A percentile compares a stretch with the other conserved stretches of the same genome.
Evolutionary conservation across 805 yeast species (phyloP).

Genomic region (Blastobotrys parvus): DNA sequence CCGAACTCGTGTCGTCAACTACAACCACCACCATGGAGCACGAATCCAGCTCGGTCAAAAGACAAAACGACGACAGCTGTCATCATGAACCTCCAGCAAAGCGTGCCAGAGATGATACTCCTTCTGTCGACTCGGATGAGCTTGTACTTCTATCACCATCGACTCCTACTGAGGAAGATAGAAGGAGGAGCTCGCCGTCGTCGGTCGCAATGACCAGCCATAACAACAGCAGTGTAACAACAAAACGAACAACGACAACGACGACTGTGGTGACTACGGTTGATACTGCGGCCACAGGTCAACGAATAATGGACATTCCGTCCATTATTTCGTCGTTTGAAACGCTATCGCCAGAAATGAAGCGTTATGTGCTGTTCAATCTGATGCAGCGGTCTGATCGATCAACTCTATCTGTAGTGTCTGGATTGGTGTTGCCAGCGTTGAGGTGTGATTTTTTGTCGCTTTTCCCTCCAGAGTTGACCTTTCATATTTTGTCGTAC

Average conservation of each 20-base stretch:
- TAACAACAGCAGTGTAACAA: not conserved
- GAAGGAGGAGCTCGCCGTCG: too few species aligned
- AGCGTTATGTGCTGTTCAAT: constrained; percentile 43
- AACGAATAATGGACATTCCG: constrained; percentile 16
- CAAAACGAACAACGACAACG: constrained; percentile 2
- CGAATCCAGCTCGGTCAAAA: not conserved
- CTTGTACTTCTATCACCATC: constrained; percentile 22
- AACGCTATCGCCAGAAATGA: constrained; percentile 37
- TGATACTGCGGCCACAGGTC: not conserved
- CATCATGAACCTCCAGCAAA: not conserved
- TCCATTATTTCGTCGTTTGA: constrained; percentile 26
- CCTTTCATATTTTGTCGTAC: constrained; percentile 53
- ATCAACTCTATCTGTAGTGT: constrained; percentile 51
- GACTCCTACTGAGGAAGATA: too few species aligned
- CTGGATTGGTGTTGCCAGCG: constrained; percentile 41
- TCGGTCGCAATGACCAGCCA: not conserved
- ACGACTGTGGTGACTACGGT: constrained; percentile 1
- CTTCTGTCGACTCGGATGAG: constrained; percentile 3
- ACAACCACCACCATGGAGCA: constrained; percentile 4
- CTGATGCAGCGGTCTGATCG: constrained; percentile 54
- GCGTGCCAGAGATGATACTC: constrained; percentile 2
- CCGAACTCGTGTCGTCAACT: not conserved
- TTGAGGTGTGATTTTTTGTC: constrained; percentile 68
- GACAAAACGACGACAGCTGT: not conserved
- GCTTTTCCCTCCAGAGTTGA: constrained; percentile 66